Conservation (phyloP, 2,329 filamentous ascomycete species). For the Exophiala mesophila region DNA sequence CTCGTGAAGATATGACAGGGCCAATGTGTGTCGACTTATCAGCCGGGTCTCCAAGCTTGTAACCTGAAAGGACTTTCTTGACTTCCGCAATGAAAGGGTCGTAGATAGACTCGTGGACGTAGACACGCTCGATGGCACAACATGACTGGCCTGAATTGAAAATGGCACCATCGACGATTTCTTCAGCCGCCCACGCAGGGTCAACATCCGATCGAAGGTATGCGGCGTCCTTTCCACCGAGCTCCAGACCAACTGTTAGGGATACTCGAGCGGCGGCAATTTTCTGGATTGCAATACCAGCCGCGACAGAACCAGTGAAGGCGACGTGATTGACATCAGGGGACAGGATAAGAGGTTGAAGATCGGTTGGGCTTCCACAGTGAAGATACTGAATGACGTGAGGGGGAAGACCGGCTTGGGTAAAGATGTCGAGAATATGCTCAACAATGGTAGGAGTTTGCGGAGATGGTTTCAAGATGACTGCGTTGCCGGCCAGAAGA, state of each 20-base stretch:
- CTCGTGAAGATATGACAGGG: constrained; percentile 77
- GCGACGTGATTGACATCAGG: constrained; percentile 75
- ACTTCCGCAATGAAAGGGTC: constrained; percentile 74
- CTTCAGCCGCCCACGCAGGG: constrained; percentile 81
- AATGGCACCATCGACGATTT: constrained; percentile 91
- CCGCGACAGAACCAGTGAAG: constrained; percentile 90
- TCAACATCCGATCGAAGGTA: constrained; percentile 85
- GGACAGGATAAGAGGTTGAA: constrained; percentile 73
- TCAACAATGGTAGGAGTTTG: constrained; percentile 92
- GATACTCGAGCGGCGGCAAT: constrained; percentile 67
- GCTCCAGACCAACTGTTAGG: constrained; percentile 72
- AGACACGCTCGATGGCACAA: constrained; percentile 86
- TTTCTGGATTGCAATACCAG: constrained; percentile 78
- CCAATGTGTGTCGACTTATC: constrained; percentile 76
- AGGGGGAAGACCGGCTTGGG: constrained; percentile 71
- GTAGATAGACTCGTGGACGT: constrained; percentile 80
- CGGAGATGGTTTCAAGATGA: constrained; percentile 90
- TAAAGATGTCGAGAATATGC: constrained; percentile 71
- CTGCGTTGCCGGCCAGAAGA: constrained; percentile 81
- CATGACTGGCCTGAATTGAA: constrained; percentile 99
- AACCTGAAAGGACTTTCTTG: constrained; percentile 72
- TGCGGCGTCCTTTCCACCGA: constrained; percentile 91
- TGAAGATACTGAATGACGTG: constrained; percentile 92
- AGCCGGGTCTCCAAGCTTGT: constrained; percentile 83
- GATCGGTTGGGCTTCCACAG: constrained; percentile 69